phyloP scores from a whole-genome alignment of 2,329 filamentous ascomycete genomes.

The Colletotrichum trifolii region DNA sequence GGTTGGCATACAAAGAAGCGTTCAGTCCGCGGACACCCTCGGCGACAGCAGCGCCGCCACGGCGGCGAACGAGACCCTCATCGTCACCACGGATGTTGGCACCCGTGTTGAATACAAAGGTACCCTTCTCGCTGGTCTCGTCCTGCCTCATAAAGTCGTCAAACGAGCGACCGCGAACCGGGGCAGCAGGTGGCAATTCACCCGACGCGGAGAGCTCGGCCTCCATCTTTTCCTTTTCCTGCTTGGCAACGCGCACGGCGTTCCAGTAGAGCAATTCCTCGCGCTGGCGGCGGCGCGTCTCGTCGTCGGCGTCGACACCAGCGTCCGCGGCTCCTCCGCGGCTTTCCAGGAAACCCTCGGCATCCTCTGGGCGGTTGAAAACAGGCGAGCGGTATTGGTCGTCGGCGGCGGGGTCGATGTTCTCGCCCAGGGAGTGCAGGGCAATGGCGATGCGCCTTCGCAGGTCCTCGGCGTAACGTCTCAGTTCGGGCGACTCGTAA shows the following conservation, averaged over 20 bases:
- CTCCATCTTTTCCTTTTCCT: constrained; percentile 46
- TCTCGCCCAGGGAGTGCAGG: constrained; percentile 68
- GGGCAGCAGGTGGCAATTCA: constrained; percentile 21
- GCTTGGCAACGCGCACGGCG: constrained; percentile 61
- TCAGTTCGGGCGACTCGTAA: constrained; percentile 73
- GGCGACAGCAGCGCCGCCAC: constrained; percentile 38
- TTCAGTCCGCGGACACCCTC: constrained; percentile 59
- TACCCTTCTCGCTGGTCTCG: constrained; percentile 61
- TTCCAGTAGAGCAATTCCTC: constrained; percentile 77
- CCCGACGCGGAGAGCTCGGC: constrained; percentile 36
- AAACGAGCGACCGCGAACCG: constrained; percentile 58
- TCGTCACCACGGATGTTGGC: constrained; percentile 54
- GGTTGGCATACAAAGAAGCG: constrained; percentile 64
- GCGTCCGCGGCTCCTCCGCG: constrained; percentile 53
- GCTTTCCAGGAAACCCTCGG: constrained; percentile 70
- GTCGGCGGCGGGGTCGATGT: constrained; percentile 55
- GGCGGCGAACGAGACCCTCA: constrained; percentile 61
- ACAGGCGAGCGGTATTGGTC: constrained; percentile 56
- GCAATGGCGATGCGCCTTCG: constrained; percentile 71
- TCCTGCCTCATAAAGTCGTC: constrained; percentile 70
- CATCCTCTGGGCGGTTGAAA: constrained; percentile 75
- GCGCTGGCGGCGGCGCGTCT: constrained; percentile 68
- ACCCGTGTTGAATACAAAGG: constrained; percentile 69
- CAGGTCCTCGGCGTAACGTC: constrained; percentile 70
- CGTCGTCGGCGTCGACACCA: constrained; percentile 71